Conservation (phyloP, 495 filamentous ascomycete species). For the Hypoxylon rickii region DNA sequence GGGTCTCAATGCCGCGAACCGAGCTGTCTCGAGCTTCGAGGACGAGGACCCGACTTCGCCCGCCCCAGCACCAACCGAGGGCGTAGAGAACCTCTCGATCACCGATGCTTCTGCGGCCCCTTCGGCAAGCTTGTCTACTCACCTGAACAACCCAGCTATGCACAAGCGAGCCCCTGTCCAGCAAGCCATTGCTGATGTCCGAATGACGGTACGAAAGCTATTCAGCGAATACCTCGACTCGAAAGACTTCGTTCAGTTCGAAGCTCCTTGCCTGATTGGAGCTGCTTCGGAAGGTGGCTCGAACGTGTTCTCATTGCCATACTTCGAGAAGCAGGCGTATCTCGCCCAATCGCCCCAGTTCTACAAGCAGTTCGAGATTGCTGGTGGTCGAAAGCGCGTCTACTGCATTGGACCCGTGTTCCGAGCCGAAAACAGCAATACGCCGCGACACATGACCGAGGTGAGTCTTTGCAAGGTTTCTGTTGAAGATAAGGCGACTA, state of each 20-base stretch:
- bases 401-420: constrained; percentile 92
- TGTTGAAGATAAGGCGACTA: not conserved
- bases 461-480: constrained; percentile 20
- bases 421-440: constrained; percentile 96
- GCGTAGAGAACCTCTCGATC: constrained; percentile 57
- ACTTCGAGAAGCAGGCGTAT: constrained; percentile 85
- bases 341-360: constrained; percentile 88
- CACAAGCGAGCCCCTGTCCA: constrained; percentile 87
- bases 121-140: constrained; percentile 72
- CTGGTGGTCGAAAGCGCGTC: constrained; percentile 86
- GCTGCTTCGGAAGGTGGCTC: constrained; percentile 93
- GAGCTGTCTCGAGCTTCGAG: constrained; percentile 67
- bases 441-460: constrained; percentile 94
- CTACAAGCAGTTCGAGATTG: constrained; percentile 96
- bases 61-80: constrained; percentile 60
- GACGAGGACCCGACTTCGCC: constrained; percentile 58
- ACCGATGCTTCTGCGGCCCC: constrained; percentile 44
- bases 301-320: constrained; percentile 89
- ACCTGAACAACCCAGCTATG: constrained; percentile 86
- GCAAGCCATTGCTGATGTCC: constrained; percentile 81
- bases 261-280: constrained; percentile 85
- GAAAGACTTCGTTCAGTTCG: constrained; percentile 82
- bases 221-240: constrained; percentile 80
- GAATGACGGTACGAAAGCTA: constrained; percentile 76
- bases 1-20: constrained; percentile 68